A percentile compares a stretch with the other conserved stretches of the same genome.
These are phyloP conservation scores for Hura crepitans DNA, from an alignment of 441 rosid genomes.

Conservation along the genomic window DNA sequence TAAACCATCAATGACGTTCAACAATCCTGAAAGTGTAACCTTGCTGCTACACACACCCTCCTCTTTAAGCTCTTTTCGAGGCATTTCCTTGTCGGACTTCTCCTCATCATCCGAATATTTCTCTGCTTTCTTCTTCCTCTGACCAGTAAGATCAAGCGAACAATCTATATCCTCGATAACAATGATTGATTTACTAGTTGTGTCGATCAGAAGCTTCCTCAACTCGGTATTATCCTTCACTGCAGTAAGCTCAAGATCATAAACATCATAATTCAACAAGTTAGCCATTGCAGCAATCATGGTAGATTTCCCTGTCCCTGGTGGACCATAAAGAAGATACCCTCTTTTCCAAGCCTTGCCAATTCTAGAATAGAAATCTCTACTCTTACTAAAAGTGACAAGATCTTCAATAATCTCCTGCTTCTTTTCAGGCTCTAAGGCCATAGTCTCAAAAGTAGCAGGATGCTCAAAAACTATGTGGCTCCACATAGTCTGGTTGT, in stretches of 20 bases:
- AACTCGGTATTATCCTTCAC: constrained; percentile 58
- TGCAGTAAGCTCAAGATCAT: constrained; percentile 64
- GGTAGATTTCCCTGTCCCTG: constrained; percentile 71
- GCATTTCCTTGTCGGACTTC: constrained; percentile 31
- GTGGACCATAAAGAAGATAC: constrained; percentile 63
- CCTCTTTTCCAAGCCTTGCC: constrained; percentile 81
- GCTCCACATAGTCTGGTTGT: constrained; percentile 66
- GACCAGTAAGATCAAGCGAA: constrained; percentile 63
- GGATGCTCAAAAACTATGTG: constrained; percentile 72
- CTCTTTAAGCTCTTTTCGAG: constrained; percentile 32
- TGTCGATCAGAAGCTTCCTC: constrained; percentile 55
- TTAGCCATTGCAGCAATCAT: constrained; percentile 84
- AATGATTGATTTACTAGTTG: constrained; percentile 54
- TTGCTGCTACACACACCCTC: constrained; percentile 34
- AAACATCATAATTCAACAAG: constrained; percentile 57
- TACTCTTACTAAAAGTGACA: constrained; percentile 49
- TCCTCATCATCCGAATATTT: constrained; percentile 33
- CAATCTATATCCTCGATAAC: constrained; percentile 71
- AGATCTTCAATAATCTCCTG: constrained; percentile 63
- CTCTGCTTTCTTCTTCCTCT: constrained; percentile 48
- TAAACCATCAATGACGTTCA: constrained; percentile 72
- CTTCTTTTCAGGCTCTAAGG: constrained; percentile 60
- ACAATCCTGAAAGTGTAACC: constrained; percentile 62
- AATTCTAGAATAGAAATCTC: constrained; percentile 61
- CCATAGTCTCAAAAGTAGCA: constrained; percentile 67